A percentile compares a stretch with the other conserved stretches of the same genome.
phyloP scores from a whole-genome alignment of 768 basidiomycete genomes.

The Sporobolomyces phaffii region DNA sequence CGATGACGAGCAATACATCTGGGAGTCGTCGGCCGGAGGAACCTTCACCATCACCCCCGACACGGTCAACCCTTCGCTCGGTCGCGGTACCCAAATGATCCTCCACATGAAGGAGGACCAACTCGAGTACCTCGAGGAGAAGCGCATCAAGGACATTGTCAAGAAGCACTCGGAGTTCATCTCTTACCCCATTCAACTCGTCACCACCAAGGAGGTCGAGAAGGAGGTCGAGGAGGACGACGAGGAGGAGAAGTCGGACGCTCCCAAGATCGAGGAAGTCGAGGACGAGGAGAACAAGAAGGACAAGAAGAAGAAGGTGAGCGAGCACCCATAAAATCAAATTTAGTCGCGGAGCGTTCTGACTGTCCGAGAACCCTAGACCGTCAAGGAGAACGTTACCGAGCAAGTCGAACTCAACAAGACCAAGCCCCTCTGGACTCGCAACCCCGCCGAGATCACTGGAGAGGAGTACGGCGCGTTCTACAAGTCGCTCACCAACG shows the following conservation, averaged over 20 bases:
- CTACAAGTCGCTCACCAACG: conserved; percentile 99
- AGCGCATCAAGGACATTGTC: conserved; percentile 97
- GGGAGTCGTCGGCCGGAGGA: conserved; percentile 99
- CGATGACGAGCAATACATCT: conserved; percentile 99
- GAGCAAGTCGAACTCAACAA: conserved; percentile 99
- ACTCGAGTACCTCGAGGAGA: conserved; percentile 98
- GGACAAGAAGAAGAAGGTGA: conserved; percentile 69
- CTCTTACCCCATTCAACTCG: conserved; percentile 97
- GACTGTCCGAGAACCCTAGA: conserved; percentile 60
- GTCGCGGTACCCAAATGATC: conserved; percentile 86
- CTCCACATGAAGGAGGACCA: conserved; percentile 97
- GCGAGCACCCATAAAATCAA: no score
- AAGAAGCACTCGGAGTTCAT: conserved; percentile 99
- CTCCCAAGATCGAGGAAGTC: conserved; percentile 59
- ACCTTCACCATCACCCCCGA: conserved; percentile 98
- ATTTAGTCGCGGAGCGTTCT: no score
- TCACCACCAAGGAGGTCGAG: conserved; percentile 98
- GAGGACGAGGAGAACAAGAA: conserved; percentile 62
- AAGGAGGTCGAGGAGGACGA: conserved; percentile 63
- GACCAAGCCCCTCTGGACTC: conserved; percentile 99
- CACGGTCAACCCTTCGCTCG: conserved; percentile 78
- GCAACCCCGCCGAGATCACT: conserved; percentile 90
- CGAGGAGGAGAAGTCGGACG: conserved; percentile 71
- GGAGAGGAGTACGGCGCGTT: conserved; percentile 88
- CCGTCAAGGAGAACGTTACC: conserved; percentile 62